phyloP scores from a whole-genome alignment of 73 alveolate genomes.

The Paraurostyla sp. region DNA sequence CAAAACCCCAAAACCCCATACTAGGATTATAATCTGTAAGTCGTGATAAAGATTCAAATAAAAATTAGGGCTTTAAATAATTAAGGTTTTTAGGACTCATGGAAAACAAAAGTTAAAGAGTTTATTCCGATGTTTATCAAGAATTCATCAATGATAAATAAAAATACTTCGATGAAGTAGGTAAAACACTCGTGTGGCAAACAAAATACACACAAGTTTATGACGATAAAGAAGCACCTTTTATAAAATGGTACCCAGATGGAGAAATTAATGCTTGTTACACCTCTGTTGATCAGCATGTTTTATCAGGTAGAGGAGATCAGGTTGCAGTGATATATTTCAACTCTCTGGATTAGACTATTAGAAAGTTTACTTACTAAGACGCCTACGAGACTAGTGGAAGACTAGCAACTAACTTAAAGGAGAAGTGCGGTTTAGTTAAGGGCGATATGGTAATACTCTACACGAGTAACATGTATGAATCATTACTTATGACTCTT shows the following conservation, averaged over 20 bases:
- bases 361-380: neutral
- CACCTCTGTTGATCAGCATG: neutral
- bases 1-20: too few relatives aligned
- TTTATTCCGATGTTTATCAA: neutral
- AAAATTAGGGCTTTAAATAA: too few relatives aligned
- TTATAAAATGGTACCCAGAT: neutral
- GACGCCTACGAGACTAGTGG: neutral
- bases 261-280: neutral
- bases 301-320: neutral
- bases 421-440: neutral
- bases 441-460: neutral
- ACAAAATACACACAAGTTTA: neutral
- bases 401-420: neutral
- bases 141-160: neutral
- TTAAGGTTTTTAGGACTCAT: too few relatives aligned
- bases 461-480: neutral
- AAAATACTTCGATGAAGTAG: neutral
- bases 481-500: neutral
- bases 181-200: neutral
- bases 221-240: neutral
- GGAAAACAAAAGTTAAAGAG: too few relatives aligned
- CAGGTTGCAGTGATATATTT: neutral
- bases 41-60: too few relatives aligned
- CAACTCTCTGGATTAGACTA: neutral
- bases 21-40: too few relatives aligned